A percentile compares a stretch with the other conserved stretches of the same genome.
phyloP scores from a whole-genome alignment of 805 yeast genomes.

The Candida parachauliodes region DNA sequence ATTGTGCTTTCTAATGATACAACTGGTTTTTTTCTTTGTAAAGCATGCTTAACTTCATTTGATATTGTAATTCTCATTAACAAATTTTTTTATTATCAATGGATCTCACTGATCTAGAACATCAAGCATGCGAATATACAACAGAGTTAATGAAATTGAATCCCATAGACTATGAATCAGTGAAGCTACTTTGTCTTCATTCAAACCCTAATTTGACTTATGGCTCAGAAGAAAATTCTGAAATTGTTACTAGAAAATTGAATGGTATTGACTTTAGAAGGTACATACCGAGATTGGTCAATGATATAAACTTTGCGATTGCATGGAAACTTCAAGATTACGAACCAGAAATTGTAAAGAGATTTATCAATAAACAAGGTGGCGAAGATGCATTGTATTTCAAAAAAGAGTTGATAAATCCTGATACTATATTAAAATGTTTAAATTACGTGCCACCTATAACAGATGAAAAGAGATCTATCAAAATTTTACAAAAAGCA shows the following conservation, averaged over 20 bases:
- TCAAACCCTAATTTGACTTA: constrained; percentile 30
- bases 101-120: neutral
- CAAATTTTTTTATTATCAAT: neutral
- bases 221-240: constrained; percentile 16
- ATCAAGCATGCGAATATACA: neutral
- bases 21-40: constrained; percentile 56
- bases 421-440: constrained; percentile 5
- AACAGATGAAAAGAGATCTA: constrained; percentile 6
- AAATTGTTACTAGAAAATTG: constrained; percentile 7
- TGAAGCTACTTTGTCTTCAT: constrained; percentile 16
- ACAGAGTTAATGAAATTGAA: neutral
- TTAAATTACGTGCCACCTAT: constrained; percentile 6
- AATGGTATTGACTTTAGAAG: neutral
- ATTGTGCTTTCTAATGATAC: constrained; percentile 86
- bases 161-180: constrained; percentile 1
- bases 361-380: constrained; percentile 1
- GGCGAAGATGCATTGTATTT: neutral
- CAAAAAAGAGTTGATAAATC: neutral
- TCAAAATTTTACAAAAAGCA: constrained; percentile 2
- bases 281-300: constrained; percentile 1
- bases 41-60: constrained; percentile 62
- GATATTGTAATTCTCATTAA: constrained; percentile 16
- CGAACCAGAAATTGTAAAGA: constrained; percentile 1
- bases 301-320: constrained; percentile 1
- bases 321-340: constrained; percentile 2